Conservation (phyloP, 192 early-diverging fungal species). For the Oehlia diaphana region DNA sequence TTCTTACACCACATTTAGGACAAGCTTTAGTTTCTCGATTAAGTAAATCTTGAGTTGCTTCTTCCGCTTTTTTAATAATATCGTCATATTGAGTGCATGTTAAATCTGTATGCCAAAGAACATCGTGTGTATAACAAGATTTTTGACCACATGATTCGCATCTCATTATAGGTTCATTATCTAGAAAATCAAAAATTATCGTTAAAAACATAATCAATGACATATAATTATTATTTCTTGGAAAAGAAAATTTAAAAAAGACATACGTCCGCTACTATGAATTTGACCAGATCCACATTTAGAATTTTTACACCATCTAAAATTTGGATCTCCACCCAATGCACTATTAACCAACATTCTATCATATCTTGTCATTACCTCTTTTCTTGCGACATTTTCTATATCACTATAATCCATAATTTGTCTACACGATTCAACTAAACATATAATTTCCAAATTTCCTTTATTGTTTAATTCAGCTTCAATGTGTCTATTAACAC, state of each 20-base stretch:
- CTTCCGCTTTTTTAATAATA: background rate
- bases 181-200: background rate
- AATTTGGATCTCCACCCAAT: background rate
- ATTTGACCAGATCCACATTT: slow-evolving; percentile 26
- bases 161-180: slow-evolving; percentile 26
- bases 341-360: background rate
- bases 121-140: slow-evolving; percentile 20
- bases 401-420: background rate
- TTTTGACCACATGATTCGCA: background rate
- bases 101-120: background rate
- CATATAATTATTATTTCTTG: background rate
- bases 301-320: slow-evolving; percentile 27
- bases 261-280: slow-evolving; percentile 16
- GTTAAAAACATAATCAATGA: background rate
- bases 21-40: slow-evolving; percentile 13
- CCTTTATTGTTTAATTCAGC: slow-evolving; percentile 6
- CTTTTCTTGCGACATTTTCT: background rate
- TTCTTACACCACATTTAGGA: slow-evolving; percentile 25
- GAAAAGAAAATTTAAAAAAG: background rate
- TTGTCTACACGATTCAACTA: background rate
- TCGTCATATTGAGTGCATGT: slow-evolving; percentile 7
- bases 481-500: slow-evolving; percentile 7
- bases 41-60: background rate
- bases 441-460: background rate
- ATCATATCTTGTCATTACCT: slow-evolving; percentile 17